Evolutionary conservation across 2,329 filamentous ascomycete genomes (phyloP), one percentile per base, ranked within the genome.

Genomic region (Coniochaeta ligniaria): DNA sequence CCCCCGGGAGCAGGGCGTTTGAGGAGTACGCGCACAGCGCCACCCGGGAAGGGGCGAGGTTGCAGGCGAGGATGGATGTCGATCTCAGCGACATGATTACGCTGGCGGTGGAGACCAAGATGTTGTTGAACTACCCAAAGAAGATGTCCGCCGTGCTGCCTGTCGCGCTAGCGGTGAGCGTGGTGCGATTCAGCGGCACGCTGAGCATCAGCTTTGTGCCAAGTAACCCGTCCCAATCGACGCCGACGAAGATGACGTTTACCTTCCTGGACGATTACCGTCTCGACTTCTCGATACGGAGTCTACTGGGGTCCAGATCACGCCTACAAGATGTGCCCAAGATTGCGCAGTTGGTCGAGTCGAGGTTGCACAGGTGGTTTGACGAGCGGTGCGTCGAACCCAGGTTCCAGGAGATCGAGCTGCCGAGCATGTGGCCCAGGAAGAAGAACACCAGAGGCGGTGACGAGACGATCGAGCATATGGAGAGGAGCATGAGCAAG

Each of bases 31-130:
- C 79, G 4, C 78, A 77, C 58, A 80, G 76, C 56, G 82, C 81
- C 22, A 80, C 78, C 16, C 77, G 81, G 61, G 82, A 83, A 60
- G 91, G 92, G 24, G 89, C 89, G 0, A 83, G 93, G 43, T 79
- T 99, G 22, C 95, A 99, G 74, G 95, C 95, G 0, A 81, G 93
- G 62, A 96, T 99, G 91, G 95, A 99, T 73, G 93, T 99, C 38
- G 95, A 99, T 73, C 78, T 99, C 61, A 95, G 90, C 74, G 95
- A 99, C 75, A 93, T 96, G 75, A 91, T 99, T 62, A 99, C 95
- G 0, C 80, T 99, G 59, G 95, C 92, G 0, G 82, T 99, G 28
- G 95, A 99, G 78, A 99, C 95, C 3, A 96, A 95, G 68, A 79
- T 99, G 63, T 82, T 96, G 56, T 82, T 99, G 60, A 99, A 99